Conservation (phyloP, 805 yeast genomes). For the Ogataea ganodermae region DNA sequence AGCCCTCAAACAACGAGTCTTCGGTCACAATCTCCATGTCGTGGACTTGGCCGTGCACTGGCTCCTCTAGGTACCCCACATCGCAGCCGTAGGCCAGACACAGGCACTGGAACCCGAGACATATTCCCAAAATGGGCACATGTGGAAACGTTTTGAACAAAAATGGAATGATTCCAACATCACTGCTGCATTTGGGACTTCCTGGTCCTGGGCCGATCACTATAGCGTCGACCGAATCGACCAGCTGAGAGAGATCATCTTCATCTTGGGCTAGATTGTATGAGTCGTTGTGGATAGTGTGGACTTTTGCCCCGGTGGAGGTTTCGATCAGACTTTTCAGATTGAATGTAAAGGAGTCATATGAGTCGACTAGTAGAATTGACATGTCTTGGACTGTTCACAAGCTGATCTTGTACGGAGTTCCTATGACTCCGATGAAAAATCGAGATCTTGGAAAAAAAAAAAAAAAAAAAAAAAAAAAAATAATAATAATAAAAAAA, state of each 20-base stretch:
- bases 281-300: conserved; percentile 66
- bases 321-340: conserved; percentile 60
- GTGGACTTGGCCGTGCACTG: conserved; percentile 87
- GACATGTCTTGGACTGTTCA: conserved; percentile 34
- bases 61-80: conserved; percentile 53
- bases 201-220: conserved; percentile 99
- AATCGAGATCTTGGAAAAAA: not conserved
- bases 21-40: conserved; percentile 36
- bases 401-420: not conserved
- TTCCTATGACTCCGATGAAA: not conserved
- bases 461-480: not conserved
- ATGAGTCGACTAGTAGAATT: conserved; percentile 81
- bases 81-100: conserved; percentile 59
- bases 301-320: conserved; percentile 51
- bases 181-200: conserved; percentile 62
- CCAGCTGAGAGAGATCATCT: conserved; percentile 40
- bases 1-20: conserved; percentile 42
- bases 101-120: conserved; percentile 89
- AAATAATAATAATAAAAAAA: not conserved
- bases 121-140: conserved; percentile 84
- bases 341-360: conserved; percentile 93
- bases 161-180: conserved; percentile 70
- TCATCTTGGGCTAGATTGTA: conserved; percentile 36
- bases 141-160: conserved; percentile 44
- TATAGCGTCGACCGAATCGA: conserved; percentile 66